These are phyloP conservation scores for Fusarium sp. DNA, from an alignment of 2,329 filamentous ascomycete species.

Conservation along the genomic window DNA sequence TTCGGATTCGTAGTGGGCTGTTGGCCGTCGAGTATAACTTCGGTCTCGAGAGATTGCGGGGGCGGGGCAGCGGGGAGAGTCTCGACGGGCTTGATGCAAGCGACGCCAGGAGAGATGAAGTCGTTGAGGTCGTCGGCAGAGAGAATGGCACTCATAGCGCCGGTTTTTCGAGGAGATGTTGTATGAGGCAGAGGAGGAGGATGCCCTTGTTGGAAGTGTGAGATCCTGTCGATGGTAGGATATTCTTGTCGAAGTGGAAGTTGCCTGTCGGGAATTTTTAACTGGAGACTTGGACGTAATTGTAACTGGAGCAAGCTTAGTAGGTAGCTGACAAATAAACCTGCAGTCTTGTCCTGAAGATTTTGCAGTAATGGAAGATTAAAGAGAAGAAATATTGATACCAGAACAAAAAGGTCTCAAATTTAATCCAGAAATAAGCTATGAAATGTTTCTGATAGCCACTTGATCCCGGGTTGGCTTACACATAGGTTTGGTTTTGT, in stretches of 20 bases:
- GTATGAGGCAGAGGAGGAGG: background rate
- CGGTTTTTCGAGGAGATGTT: background rate
- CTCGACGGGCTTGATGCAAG: constrained; percentile 97
- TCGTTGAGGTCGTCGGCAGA: constrained; percentile 97
- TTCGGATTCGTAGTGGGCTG: constrained; percentile 63
- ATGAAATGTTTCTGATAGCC: background rate
- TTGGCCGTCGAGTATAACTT: constrained; percentile 94
- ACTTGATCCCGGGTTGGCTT: background rate
- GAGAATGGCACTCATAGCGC: constrained; percentile 92
- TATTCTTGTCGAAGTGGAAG: background rate
- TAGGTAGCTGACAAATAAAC: constrained; percentile 39
- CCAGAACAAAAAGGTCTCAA: background rate
- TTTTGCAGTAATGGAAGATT: background rate
- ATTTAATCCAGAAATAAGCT: constrained; percentile 3
- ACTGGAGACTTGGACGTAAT: constrained; percentile 6
- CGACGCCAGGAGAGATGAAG: constrained; percentile 97
- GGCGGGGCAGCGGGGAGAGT: constrained; percentile 74
- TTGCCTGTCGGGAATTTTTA: constrained; percentile 18
- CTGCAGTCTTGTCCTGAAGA: constrained; percentile 3
- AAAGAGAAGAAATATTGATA: background rate
- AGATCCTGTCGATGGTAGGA: constrained; percentile 4
- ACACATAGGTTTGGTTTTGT: constrained; percentile 9
- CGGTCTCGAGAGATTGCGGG: constrained; percentile 65
- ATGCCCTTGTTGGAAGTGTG: background rate
- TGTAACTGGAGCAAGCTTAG: background rate